Conservation (phyloP, 2,329 filamentous ascomycete species). For the Aspergillus sp. region DNA sequence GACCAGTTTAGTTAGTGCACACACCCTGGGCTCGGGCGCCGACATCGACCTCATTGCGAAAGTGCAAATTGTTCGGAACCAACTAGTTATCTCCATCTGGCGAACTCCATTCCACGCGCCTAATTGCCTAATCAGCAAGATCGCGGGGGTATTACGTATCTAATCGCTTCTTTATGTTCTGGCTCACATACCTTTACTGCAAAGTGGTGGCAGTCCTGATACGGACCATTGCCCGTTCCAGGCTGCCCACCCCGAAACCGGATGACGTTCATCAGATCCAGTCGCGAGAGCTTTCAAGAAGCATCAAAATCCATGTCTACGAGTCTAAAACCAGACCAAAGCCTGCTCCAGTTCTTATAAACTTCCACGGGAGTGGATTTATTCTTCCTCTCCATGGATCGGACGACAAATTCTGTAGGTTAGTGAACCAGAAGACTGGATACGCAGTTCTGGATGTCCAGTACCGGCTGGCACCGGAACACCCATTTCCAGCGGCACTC, state of each 20-base stretch:
- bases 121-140: neutral
- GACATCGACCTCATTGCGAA: neutral
- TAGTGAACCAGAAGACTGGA: constrained; percentile 24
- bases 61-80: too few relatives aligned
- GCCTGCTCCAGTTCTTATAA: constrained; percentile 32
- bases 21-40: neutral
- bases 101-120: neutral
- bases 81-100: neutral
- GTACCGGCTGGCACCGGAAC: constrained; percentile 43
- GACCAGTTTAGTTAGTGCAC: neutral
- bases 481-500: constrained; percentile 41
- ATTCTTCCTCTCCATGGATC: constrained; percentile 31
- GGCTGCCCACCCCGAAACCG: constrained; percentile 9
- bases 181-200: constrained; percentile 23
- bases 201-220: constrained; percentile 22
- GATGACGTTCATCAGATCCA: constrained; percentile 31
- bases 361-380: constrained; percentile 38
- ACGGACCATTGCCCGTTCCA: constrained; percentile 10
- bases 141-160: neutral
- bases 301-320: constrained; percentile 35
- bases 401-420: constrained; percentile 33
- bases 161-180: constrained; percentile 16
- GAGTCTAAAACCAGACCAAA: constrained; percentile 13
- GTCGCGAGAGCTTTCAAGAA: constrained; percentile 29
- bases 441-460: constrained; percentile 39